Base-by-base conservation (phyloP, 805 yeast species). In the Ogataea nitratoaversa region DNA sequence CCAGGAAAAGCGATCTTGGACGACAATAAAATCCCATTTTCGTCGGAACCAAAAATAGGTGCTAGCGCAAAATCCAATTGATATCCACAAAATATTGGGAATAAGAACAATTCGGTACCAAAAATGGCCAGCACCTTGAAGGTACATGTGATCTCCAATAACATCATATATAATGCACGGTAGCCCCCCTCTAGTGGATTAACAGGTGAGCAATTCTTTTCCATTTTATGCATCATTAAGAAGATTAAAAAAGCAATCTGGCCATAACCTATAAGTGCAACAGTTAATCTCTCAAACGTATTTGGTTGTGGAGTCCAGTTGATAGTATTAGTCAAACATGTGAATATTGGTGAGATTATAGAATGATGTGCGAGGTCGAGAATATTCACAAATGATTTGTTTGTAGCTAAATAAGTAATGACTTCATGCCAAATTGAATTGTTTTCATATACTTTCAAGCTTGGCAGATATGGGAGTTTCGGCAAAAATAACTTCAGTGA, bases 61-160 rank as follows among this genome's bases (percentile, higher is more conserved):
- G 82, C 67, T 3, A 81, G 47, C 3, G 88, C 81, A 43, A 83
- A 66, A 50, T 84, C 90, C 20, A 91, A 59, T 54, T 88, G 72
- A 48, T 77, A 61, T 2, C 99, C 99, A 54, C 97, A 89, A 51
- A 79, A 79, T 0, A 84, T 70, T 1, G 99, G 99, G 66, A 93
- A 91, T 6, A 82, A 67, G n/a, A 84, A 71, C 37, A 89, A 71
- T 57, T 93, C 99, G 35, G 87, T 73, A 5, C 81, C 73, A 54
- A 90, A 84, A 19, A 93, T 72, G 11, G 75, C 52, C 42, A 86
- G 76, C 12, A 91, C 95, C 57, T 90, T 91, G 19, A 80, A 53
- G 2, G 95, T 79, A 25, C 82, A 71, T 17, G 71, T 63, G 8
- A 78, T 46, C 42, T 78, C 82, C 52, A 79, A 75, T 22, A 82